These are phyloP conservation scores for Solanum virginianum DNA, from an alignment of 257 asterid species.

Conservation along the genomic window DNA sequence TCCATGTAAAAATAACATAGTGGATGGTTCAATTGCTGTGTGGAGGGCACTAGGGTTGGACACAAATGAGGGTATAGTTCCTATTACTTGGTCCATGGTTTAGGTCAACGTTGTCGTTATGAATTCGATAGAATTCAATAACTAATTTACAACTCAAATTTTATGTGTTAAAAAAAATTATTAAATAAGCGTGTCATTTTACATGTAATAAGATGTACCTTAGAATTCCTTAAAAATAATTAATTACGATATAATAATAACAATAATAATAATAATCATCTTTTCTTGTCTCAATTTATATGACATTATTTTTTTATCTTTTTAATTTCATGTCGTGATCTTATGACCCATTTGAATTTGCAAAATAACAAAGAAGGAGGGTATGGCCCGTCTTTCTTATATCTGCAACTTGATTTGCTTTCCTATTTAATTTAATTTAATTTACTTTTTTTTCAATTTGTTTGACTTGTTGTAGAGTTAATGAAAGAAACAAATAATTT, in stretches of 20 bases:
- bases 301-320: too few species aligned
- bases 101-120: background rate
- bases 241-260: background rate
- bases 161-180: background rate
- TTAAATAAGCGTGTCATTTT: background rate
- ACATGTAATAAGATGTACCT: background rate
- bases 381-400: too few species aligned
- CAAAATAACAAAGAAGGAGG: too few species aligned
- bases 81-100: conserved; percentile 29
- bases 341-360: too few species aligned
- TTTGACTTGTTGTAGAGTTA: too few species aligned
- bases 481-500: background rate
- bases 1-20: conserved; percentile 21
- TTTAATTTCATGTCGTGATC: too few species aligned
- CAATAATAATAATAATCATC: too few species aligned
- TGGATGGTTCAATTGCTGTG: conserved; percentile 26
- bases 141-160: background rate
- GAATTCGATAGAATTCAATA: background rate
- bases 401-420: too few species aligned
- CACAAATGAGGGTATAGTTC: conserved; percentile 2
- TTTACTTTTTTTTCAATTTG: too few species aligned
- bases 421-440: too few species aligned
- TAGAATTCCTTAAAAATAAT: background rate
- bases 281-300: too few species aligned
- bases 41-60: conserved; percentile 23